Conservation (phyloP, 768 basidiomycete genomes). For the Macrolepiota fuliginosa region DNA sequence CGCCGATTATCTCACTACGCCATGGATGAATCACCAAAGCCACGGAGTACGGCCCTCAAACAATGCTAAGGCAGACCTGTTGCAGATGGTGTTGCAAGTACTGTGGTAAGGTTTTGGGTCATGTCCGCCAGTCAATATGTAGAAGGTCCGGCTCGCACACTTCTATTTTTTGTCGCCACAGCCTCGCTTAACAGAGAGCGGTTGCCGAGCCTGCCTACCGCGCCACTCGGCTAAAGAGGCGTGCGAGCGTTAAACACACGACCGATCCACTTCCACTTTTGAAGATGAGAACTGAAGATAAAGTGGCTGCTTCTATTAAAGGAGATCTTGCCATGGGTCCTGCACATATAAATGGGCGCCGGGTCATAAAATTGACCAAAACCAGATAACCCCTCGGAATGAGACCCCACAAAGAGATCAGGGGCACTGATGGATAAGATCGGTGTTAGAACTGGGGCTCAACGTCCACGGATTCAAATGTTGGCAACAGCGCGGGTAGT, state of each 20-base stretch:
- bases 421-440: neutral
- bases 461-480: neutral
- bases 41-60: neutral
- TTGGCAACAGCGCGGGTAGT: constrained; percentile 1
- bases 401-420: neutral
- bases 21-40: neutral
- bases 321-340: neutral
- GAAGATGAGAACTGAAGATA: neutral
- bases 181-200: neutral
- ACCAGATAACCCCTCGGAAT: neutral
- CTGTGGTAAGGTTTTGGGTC: neutral
- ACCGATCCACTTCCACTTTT: neutral
- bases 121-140: neutral
- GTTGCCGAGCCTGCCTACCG: neutral
- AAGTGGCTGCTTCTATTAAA: neutral
- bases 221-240: neutral
- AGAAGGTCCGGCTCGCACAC: neutral
- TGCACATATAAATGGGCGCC: neutral
- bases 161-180: neutral
- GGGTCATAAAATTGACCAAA: neutral
- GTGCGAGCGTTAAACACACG: neutral
- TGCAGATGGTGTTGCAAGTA: neutral
- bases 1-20: neutral
- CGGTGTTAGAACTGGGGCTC: neutral
- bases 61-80: too few species aligned